Percentiles rank a stretch among this genome's conserved stretches.
Conservation (phyloP, 768 basidiomycete species). For the Sarcodon sp. region DNA sequence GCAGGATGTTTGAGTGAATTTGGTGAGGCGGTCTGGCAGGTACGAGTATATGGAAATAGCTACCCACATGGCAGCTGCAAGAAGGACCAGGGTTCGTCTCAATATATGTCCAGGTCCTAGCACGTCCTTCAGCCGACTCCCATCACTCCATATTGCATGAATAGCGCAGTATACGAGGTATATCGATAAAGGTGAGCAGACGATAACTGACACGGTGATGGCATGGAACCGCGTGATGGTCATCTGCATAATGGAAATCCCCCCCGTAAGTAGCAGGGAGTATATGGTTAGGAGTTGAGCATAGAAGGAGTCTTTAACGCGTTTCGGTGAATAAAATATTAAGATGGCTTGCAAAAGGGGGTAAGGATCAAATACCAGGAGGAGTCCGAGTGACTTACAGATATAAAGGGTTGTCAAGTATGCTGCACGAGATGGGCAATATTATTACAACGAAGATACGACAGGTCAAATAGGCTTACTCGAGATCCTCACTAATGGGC, state of each 20-base stretch:
- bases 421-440: not conserved
- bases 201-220: not conserved
- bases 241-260: not conserved
- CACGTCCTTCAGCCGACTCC: not conserved
- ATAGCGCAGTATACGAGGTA: not conserved
- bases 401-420: slow-evolving; percentile 1
- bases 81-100: not conserved
- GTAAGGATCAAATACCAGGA: not conserved
- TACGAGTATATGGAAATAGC: not conserved
- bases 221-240: not conserved
- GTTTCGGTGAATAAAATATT: slow-evolving; percentile 1
- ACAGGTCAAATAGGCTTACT: not conserved
- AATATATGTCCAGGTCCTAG: not conserved
- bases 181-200: not conserved
- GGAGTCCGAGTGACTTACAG: too few relatives aligned
- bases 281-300: slow-evolving; percentile 1
- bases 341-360: not conserved
- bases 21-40: not conserved
- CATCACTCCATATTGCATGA: not conserved
- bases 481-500: not conserved
- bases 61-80: not conserved
- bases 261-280: not conserved
- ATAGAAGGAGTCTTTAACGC: not conserved
- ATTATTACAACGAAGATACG: not conserved
- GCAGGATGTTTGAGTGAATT: not conserved